Conservation (phyloP, 257 asterid genomes). For the Petrea volubilis region DNA sequence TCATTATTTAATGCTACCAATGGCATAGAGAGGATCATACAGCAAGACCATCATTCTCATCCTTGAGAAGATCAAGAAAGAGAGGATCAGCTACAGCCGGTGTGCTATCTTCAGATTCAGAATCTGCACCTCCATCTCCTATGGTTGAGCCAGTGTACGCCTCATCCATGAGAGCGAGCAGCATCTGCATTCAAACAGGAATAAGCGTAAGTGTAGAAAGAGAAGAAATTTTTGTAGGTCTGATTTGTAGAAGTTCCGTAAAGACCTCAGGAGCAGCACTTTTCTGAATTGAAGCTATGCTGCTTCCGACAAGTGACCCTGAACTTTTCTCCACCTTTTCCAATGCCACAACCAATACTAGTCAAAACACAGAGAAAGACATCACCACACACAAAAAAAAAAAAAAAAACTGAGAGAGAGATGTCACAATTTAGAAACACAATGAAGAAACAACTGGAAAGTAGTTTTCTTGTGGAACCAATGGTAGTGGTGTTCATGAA, state of each 20-base stretch:
- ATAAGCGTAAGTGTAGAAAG: conserved; percentile 21
- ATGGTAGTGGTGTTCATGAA: neutral
- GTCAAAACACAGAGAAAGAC: conserved; percentile 27
- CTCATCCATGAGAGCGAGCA: conserved; percentile 97
- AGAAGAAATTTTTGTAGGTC: neutral
- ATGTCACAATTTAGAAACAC: conserved; percentile 10
- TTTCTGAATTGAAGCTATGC: conserved; percentile 95
- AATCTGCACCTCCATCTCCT: conserved; percentile 93
- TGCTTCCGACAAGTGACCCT: conserved; percentile 85
- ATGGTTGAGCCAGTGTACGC: conserved; percentile 95
- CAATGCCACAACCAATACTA: conserved; percentile 91
- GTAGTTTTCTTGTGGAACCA: conserved; percentile 14
- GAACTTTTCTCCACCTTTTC: conserved; percentile 88
- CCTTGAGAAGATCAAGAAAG: conserved; percentile 96
- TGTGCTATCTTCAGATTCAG: conserved; percentile 87
- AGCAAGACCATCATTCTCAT: conserved; percentile 96
- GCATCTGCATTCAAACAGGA: conserved; percentile 58
- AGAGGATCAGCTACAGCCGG: conserved; percentile 78
- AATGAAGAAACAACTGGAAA: conserved; percentile 5
- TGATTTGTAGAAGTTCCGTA: conserved; percentile 24
- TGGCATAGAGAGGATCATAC: conserved; percentile 56
- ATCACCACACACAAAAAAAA: too few relatives aligned
- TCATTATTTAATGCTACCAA: conserved; percentile 19
- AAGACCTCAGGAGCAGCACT: conserved; percentile 91
- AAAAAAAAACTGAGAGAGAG: conserved; percentile 24